Base-by-base conservation (phyloP, 1,284 basidiomycete genomes). In the Ustilago bromivora region DNA sequence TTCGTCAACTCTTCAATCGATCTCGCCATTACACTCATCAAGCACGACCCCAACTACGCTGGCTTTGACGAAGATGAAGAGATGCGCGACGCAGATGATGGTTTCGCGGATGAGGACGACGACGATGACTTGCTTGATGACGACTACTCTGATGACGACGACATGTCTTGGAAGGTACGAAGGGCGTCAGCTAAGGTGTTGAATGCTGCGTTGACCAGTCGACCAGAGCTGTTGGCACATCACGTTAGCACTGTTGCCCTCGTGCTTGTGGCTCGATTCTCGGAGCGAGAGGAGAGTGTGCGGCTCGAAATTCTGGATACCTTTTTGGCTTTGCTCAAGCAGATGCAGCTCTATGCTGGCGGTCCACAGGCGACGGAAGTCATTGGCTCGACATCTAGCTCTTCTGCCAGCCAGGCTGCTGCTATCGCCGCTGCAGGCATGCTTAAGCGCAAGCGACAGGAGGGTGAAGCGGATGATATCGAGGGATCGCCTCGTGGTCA, bases 101-200 rank as follows among this genome's bases (percentile, higher is more conserved):
- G 61, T 46, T 71, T 75, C 23, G 78, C 63, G 31, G 64, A 71
- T 0, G 61, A 67, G 5, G 66, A 73, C 8, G 65, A 73, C 10
- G 76, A 82, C 28, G 92, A 91, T 19, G 93, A 94, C 78, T 91
- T 93, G 17, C 49, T 81, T 40, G 70, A 78, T 56, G 80, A 84
- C 23, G 75, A 78, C 40, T 98, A 98, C 86, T 95, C 94, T 8
- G 96, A 99, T 81, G 96, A 99, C 78, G 97, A 99, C 84, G 97
- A 99, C 85, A 93, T 94, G n/a, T 98, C 96, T 0, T 99, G 98
- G 91, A 98, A 98, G 88, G 95, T 98, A 71, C 92, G 97, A 70
- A 91, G 96, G 60, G 92, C 94, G 4, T 92, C 97, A 5, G 95
- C 95, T 31, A 98, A 98, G 85, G 89, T 98, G 2, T 89, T 99